Base-by-base conservation (phyloP, 331 rosid species). In the Malus hybrid region DNA sequence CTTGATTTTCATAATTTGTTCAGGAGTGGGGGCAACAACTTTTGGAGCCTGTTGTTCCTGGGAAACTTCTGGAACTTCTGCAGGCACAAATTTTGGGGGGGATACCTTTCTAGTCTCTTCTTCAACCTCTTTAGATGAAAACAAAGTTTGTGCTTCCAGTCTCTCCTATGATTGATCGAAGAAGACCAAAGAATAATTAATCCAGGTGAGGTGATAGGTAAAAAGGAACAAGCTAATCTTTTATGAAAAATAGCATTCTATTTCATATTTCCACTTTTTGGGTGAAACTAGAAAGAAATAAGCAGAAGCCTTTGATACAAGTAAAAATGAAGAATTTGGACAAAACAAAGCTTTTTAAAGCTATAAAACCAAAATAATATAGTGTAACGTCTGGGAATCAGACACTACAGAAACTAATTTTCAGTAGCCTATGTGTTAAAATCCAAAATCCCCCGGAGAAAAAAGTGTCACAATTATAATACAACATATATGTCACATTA, bases 1-100 rank as follows among this genome's bases (percentile, higher is more conserved):
- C 98, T 93, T 93, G 70, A 93, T 93, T 66, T 97, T 97, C 74
- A 82, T 88, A 73, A 93, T 93, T 84, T 93, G 98, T 84, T 93
- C 97, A 5, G 93, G 93, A 46, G 98, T 93, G 50, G 98, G 97
- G 32, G 88, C 94, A 73, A 78, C 83, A 65, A 66, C 88, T 77
- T 86, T 91, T n/a, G 84, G 81, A 14, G 79, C 77, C 72, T 80
- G 86, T 55, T 89, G 87, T 77, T 91, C 98, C 77, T 91, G 89
- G 5, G 88, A 54, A 74, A 65, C 82, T 75, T 90, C 90, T 71
- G 75, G 77, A 69, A 85, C 86, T 83, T 89, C 93, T 67, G 19
- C 80, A 20, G 86, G 88, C 24, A 86, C 69, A 22, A 68, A 27
- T 1, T 67, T 70, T 72, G 77, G 83, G 6, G 65, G 66, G 19